These are phyloP conservation scores for Claviceps pazoutovae DNA, from an alignment of 2,329 filamentous ascomycete genomes.

Conservation along the genomic window DNA sequence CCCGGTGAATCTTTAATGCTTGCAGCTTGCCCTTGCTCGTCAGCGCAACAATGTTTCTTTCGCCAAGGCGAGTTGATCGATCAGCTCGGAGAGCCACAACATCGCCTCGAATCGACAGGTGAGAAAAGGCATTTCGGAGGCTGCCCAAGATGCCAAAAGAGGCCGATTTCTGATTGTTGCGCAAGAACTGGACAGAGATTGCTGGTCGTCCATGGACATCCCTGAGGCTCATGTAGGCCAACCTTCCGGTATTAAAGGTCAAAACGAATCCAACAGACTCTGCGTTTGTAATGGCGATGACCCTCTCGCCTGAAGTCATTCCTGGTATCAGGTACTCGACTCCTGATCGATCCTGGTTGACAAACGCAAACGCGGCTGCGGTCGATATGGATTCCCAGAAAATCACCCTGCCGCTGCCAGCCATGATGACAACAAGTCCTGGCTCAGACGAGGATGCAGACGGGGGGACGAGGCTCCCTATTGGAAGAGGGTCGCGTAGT, in stretches of 20 bases:
- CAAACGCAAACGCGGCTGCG: slow-evolving; percentile 70
- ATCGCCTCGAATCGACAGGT: slow-evolving; percentile 57
- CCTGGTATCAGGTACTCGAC: slow-evolving; percentile 62
- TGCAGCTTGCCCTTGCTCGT: slow-evolving; percentile 68
- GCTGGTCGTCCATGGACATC: slow-evolving; percentile 77
- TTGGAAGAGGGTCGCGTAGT: slow-evolving; percentile 56
- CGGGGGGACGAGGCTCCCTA: slow-evolving; percentile 70
- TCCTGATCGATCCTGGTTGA: slow-evolving; percentile 67
- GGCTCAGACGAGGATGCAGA: slow-evolving; percentile 67
- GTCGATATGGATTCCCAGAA: slow-evolving; percentile 95
- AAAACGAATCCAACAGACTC: slow-evolving; percentile 79
- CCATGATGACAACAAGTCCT: slow-evolving; percentile 75
- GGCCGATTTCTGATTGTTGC: slow-evolving; percentile 40
- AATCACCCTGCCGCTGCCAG: slow-evolving; percentile 68
- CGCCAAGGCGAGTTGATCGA: slow-evolving; percentile 56
- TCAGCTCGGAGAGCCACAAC: slow-evolving; percentile 70
- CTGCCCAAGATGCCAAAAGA: slow-evolving; percentile 64
- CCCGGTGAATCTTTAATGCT: slow-evolving; percentile 79
- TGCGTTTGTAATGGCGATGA: slow-evolving; percentile 65
- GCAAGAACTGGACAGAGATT: slow-evolving; percentile 66
- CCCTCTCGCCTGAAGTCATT: slow-evolving; percentile 64
- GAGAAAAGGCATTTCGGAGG: slow-evolving; percentile 61
- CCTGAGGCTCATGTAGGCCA: slow-evolving; percentile 74
- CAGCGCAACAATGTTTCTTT: slow-evolving; percentile 70
- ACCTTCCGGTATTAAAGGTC: slow-evolving; percentile 68